Evolutionary conservation across 2,329 filamentous ascomycete species (phyloP).

Genomic region (Sclerotinia borealis): DNA sequence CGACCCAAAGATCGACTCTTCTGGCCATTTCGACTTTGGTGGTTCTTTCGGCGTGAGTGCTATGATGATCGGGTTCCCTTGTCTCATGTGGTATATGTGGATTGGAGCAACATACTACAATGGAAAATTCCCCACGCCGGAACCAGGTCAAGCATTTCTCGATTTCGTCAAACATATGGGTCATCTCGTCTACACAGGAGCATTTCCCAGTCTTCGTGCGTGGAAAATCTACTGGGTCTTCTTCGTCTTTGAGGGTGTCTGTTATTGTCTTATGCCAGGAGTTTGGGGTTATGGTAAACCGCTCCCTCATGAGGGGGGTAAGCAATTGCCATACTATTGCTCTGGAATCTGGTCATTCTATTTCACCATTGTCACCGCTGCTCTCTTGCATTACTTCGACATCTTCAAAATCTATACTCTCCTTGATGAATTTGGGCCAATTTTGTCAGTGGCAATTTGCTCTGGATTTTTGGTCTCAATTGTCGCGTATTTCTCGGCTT

Average conservation of each 20-base stretch:
- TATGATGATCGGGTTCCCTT: slow-evolving; percentile 92
- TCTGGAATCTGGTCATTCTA: slow-evolving; percentile 85
- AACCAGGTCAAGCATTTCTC: slow-evolving; percentile 56
- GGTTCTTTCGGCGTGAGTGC: slow-evolving; percentile 70
- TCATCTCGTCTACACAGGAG: slow-evolving; percentile 71
- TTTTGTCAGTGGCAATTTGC: slow-evolving; percentile 88
- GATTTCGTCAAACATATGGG: slow-evolving; percentile 70
- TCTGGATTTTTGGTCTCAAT: slow-evolving; percentile 81
- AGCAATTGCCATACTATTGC: slow-evolving; percentile 92
- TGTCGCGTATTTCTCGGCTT: slow-evolving; percentile 79
- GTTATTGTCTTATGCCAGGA: slow-evolving; percentile 82
- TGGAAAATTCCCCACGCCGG: slow-evolving; percentile 68
- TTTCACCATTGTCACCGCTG: slow-evolving; percentile 66
- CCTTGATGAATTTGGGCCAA: slow-evolving; percentile 89
- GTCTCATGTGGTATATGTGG: slow-evolving; percentile 99
- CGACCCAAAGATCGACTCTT: slow-evolving; percentile 58
- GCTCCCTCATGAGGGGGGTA: slow-evolving; percentile 71
- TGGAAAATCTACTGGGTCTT: slow-evolving; percentile 96
- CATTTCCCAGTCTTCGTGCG: slow-evolving; percentile 74
- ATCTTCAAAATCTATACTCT: slow-evolving; percentile 86
- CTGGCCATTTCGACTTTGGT: slow-evolving; percentile 74
- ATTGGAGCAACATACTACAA: slow-evolving; percentile 89
- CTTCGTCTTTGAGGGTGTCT: slow-evolving; percentile 74
- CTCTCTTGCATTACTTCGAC: slow-evolving; percentile 72
- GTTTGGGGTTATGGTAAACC: slow-evolving; percentile 86